These are phyloP conservation scores for Globisporangium rhizosaccharum DNA, from an alignment of 352 stramenopile genomes.

Conservation along the genomic window DNA sequence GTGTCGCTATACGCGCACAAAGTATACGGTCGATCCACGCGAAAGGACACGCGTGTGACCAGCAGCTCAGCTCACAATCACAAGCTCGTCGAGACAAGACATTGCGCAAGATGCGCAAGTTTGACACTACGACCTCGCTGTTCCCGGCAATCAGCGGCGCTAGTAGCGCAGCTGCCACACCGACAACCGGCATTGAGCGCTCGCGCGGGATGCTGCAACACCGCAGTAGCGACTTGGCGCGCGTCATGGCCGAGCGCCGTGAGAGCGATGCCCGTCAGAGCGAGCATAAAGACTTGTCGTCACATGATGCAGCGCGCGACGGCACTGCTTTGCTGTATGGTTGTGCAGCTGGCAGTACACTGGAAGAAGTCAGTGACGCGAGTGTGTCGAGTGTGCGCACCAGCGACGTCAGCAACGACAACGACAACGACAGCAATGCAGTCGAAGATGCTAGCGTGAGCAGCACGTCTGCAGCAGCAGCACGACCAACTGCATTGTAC, in stretches of 20 bases:
- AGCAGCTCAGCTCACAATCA: not conserved
- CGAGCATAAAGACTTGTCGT: slow-evolving; percentile 7
- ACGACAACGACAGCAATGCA: not conserved
- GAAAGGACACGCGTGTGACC: not conserved
- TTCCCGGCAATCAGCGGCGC: slow-evolving; percentile 1
- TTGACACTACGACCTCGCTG: slow-evolving; percentile 3
- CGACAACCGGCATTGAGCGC: not conserved
- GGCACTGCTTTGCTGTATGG: not conserved
- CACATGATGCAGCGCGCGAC: slow-evolving; percentile 6
- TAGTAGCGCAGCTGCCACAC: not conserved
- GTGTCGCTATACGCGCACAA: not conserved
- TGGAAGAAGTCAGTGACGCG: slow-evolving; percentile 19
- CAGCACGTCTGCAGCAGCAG: not conserved
- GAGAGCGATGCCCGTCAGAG: not conserved
- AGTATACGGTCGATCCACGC: not conserved
- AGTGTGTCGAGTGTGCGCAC: slow-evolving; percentile 10
- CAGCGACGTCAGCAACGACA: not conserved
- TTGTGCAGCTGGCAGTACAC: not conserved
- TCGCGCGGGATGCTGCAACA: slow-evolving; percentile 11
- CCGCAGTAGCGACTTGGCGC: slow-evolving; percentile 15
- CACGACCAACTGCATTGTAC: not conserved
- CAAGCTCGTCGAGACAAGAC: not conserved
- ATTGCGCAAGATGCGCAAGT: slow-evolving; percentile 5
- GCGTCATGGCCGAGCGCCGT: slow-evolving; percentile 13
- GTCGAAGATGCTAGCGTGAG: not conserved